Base-by-base conservation (phyloP, 495 filamentous ascomycete genomes). In the Aspergillus asperescens region DNA sequence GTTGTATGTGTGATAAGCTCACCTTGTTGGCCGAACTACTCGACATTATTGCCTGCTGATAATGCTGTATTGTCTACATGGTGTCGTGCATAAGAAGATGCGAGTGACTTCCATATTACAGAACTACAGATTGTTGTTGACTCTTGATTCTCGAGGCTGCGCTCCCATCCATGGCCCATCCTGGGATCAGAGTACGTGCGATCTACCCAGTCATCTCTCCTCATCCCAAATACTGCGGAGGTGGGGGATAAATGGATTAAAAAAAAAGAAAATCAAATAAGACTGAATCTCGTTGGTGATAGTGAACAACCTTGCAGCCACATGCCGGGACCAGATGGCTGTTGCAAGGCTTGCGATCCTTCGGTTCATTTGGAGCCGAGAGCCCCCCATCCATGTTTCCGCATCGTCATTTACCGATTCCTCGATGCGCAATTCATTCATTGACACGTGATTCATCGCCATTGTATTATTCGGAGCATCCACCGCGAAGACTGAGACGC, bases 341-440 rank as follows among this genome's bases (percentile, higher is more conserved):
- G 9, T 52, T 45, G 50, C 50, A 54, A 54, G 34, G 43, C 52
- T 48, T 25, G 28, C 32, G 25, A 16, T 49, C 37, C 52, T 56
- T 51, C 54, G 34, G 46, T 31, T 29, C 46, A 47, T 47, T 47
- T 34, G 44, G 12, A n/a, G 19, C 44, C 44, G 44, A 47, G 19
- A 24, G 18, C 44, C 32, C 38, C 18, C 38, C 38, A 49, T 27
- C 22, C 32, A 38, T 27, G 34, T 39, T 24, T 25, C 19, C 29
- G 1, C 22, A 8, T 37, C 15, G 3, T 37, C 15, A 37, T 37
- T 37, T 8, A 4, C 15, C 15, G 3, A 3, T 37, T 42, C 18
- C 16, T 23, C n/a, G n/a, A n/a, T n/a, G n/a, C n/a, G n/a, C n/a
- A n/a, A n/a, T n/a, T 13, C 38, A 22, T 9, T 8, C 38, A 44